Evolutionary conservation across 352 stramenopile species (phyloP).

Genomic region (Phytophthora tubulina): DNA sequence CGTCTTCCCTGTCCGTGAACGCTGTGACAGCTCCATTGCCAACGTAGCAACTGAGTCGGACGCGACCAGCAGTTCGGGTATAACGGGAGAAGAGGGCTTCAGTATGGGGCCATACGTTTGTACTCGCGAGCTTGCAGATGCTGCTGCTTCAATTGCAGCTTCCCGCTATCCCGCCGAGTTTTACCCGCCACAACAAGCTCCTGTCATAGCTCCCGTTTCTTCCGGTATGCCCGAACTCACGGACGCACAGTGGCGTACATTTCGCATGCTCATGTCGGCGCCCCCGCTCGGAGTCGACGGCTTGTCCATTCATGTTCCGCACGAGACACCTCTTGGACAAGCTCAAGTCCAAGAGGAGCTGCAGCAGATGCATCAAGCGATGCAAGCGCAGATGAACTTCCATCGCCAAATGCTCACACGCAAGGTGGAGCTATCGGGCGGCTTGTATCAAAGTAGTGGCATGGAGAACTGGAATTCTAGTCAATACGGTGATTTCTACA

Average conservation of each 20-base stretch:
- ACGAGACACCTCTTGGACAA: background rate
- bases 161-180: slow-evolving; percentile 23
- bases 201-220: background rate
- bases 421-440: slow-evolving; percentile 74
- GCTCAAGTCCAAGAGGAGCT: slow-evolving; percentile 41
- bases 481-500: no score
- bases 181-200: background rate
- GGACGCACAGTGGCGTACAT: slow-evolving; percentile 71
- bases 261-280: slow-evolving; percentile 68
- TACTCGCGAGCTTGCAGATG: background rate
- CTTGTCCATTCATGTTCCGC: slow-evolving; percentile 22
- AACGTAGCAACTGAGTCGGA: slow-evolving; percentile 24
- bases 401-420: slow-evolving; percentile 86
- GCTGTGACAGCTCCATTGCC: slow-evolving; percentile 14
- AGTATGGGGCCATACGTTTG: background rate
- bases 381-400: slow-evolving; percentile 86
- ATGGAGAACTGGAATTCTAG: background rate
- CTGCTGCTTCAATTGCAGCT: slow-evolving; percentile 22
- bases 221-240: slow-evolving; percentile 44
- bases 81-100: background rate
- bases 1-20: slow-evolving; percentile 50
- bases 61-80: slow-evolving; percentile 7
- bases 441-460: slow-evolving; percentile 18
- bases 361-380: slow-evolving; percentile 81
- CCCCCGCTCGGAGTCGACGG: slow-evolving; percentile 16